Evolutionary conservation across 805 yeast species (phyloP), one percentile per base, ranked within the genome.

Genomic region (Wickerhamomyces mucosus): DNA sequence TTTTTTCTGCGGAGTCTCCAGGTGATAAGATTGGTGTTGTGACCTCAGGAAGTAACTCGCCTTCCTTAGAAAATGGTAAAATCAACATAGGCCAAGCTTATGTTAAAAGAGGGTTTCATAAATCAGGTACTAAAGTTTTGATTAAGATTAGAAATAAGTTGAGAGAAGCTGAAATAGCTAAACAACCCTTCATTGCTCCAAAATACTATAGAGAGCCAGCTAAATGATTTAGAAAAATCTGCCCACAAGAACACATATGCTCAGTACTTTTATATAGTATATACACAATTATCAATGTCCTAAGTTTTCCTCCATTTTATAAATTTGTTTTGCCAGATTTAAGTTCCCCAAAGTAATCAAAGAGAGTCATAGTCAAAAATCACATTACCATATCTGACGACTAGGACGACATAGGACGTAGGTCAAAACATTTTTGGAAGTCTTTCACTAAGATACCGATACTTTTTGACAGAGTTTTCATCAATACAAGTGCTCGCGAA

Each of bases 51-150:
- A 61, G 72, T 50, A 67, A 68, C 52, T 76, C 72, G 53, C 97
- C 66, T 64, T 84, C 61, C 46, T 75, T 56, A 61, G 76, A 34
- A 63, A 23, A 23, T 13, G 79, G 41, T 67, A 79, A 48, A 64
- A 55, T 81, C 33, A 92, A 92, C 51, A 79, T 92, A 35, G 96
- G 94, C 15, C 96, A 88, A 69, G 95, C 81, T 8, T 92, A 84
- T 57, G 68, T 92, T 18, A 68, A 81, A 39, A 76, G 82, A 47
- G 75, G 72, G 3, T 65, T 62, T 45, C 69, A 72, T 43, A 92
- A 89, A 60, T 61, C 70, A 14, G 96, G 95, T 4, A 75, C 88
- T 6, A 61, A 69, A 34, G 64, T 88, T 17, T 53, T 72, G 34
- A 76, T 88, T 31, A 80, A 83, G 45, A 79, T 89, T 34, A 75